Percentiles rank a stretch among this genome's conserved stretches.
Conservation (phyloP, 2,329 filamentous ascomycete species). For the Cercospora zeina region DNA sequence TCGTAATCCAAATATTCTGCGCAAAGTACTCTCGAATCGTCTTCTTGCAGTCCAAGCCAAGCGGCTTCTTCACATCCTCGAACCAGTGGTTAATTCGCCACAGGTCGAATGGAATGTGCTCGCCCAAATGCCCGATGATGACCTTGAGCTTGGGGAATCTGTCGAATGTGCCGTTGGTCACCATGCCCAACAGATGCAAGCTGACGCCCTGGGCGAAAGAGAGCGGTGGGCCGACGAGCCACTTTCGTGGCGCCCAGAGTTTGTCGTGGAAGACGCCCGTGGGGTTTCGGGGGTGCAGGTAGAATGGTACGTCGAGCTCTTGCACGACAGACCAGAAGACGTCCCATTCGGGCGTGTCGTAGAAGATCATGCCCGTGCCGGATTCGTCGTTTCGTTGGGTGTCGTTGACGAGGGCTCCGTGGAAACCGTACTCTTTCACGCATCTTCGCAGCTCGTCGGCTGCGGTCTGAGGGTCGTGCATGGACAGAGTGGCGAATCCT, state of each 20-base stretch:
- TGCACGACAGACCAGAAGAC: constrained; percentile 60
- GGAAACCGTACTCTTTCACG: constrained; percentile 51
- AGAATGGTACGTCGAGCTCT: constrained; percentile 64
- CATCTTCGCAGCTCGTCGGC: constrained; percentile 55
- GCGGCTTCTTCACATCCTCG: constrained; percentile 57
- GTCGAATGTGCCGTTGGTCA: constrained; percentile 55
- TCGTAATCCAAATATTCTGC: constrained; percentile 59
- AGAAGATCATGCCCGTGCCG: constrained; percentile 64
- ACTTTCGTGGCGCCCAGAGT: constrained; percentile 60
- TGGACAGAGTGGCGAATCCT: constrained; percentile 46
- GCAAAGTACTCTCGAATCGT: constrained; percentile 55
- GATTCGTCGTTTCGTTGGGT: constrained; percentile 58
- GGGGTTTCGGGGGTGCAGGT: constrained; percentile 58
- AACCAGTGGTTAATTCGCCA: constrained; percentile 55
- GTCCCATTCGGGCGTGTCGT: constrained; percentile 62
- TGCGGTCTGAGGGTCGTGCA: constrained; percentile 56
- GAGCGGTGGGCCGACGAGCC: constrained; percentile 61
- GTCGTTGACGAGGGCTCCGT: constrained; percentile 41
- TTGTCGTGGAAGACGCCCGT: constrained; percentile 57
- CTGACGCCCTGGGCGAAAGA: constrained; percentile 61
- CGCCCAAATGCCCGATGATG: constrained; percentile 52
- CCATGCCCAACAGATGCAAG: constrained; percentile 57
- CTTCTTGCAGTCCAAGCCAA: constrained; percentile 53
- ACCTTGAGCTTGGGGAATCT: constrained; percentile 50
- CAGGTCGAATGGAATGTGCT: constrained; percentile 54